Evolutionary conservation across 2,329 filamentous ascomycete species (phyloP).

Genomic region (Basipetospora chlamydospora): DNA sequence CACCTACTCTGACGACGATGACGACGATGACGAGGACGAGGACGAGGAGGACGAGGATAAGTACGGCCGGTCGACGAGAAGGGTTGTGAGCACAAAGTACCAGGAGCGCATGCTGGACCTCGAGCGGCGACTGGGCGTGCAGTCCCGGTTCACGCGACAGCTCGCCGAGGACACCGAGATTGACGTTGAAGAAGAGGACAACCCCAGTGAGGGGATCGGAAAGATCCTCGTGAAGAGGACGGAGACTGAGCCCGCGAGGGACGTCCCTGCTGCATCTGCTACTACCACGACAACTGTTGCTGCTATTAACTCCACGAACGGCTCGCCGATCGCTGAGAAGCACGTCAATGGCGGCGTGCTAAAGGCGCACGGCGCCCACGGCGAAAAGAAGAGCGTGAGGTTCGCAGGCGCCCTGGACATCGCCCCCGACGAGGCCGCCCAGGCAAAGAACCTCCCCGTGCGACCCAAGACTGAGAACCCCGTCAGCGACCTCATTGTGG

Average conservation of each 20-base stretch:
- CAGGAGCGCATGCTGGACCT: constrained; percentile 72
- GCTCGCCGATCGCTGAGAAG: neutral
- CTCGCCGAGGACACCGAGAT: constrained; percentile 23
- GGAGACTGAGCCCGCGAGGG: constrained; percentile 5
- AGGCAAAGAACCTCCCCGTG: constrained; percentile 7
- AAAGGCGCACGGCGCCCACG: constrained; percentile 9
- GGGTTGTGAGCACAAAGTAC: constrained; percentile 59
- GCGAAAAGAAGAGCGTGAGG: constrained; percentile 56
- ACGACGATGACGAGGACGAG: constrained; percentile 36
- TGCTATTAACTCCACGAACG: neutral
- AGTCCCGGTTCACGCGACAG: constrained; percentile 24
- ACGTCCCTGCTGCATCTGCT: too few species aligned
- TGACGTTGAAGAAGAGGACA: constrained; percentile 21
- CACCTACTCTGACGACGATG: constrained; percentile 36
- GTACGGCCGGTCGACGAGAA: constrained; percentile 56
- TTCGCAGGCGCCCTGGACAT: constrained; percentile 67
- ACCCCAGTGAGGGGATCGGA: constrained; percentile 38
- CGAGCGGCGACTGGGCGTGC: constrained; percentile 58
- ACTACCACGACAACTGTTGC: too few species aligned
- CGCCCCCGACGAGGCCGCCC: constrained; percentile 22
- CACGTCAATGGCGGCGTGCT: constrained; percentile 8
- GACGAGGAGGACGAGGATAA: constrained; percentile 58
- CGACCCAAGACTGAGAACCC: constrained; percentile 14
- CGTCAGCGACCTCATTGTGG: constrained; percentile 35
- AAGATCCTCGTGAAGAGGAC: constrained; percentile 33